These are phyloP conservation scores for Rhizopogon vesiculosus DNA, from an alignment of 768 basidiomycete genomes.

Conservation along the genomic window DNA sequence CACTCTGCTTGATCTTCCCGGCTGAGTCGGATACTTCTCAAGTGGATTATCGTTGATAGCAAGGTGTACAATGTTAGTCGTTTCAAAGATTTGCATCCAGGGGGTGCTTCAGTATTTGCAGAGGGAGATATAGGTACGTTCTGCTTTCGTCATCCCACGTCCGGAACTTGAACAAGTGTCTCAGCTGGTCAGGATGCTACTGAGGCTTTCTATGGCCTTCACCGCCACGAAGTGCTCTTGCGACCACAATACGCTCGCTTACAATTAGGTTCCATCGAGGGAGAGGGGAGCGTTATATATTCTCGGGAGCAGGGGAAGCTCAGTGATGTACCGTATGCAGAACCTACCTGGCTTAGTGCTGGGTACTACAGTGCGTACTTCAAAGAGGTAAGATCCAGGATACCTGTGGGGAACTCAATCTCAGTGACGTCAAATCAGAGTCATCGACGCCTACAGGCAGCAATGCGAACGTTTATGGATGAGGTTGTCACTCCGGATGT, in stretches of 20 bases:
- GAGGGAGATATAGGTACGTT: conserved; percentile 66
- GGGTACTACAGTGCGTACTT: conserved; percentile 74
- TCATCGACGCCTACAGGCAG: conserved; percentile 38
- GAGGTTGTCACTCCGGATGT: conserved; percentile 48
- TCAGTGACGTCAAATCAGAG: conserved; percentile 40
- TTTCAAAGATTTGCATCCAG: conserved; percentile 81
- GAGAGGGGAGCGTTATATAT: conserved; percentile 48
- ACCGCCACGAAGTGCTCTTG: conserved; percentile 67
- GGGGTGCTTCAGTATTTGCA: conserved; percentile 68
- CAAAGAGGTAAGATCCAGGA: conserved; percentile 45
- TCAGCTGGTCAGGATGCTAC: conserved; percentile 75
- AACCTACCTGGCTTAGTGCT: conserved; percentile 67
- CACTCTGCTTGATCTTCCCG: neutral
- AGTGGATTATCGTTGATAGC: conserved; percentile 84
- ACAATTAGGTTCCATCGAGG: conserved; percentile 59
- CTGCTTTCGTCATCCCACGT: neutral
- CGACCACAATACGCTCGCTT: conserved; percentile 62
- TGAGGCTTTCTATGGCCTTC: conserved; percentile 74
- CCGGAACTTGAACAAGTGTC: neutral
- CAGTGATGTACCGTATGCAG: conserved; percentile 72
- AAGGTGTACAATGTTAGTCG: conserved; percentile 79
- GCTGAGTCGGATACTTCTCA: neutral
- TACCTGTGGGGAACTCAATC: neutral
- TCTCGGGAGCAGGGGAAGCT: conserved; percentile 45
- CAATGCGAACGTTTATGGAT: conserved; percentile 56